Percentiles rank a stretch among this genome's conserved stretches.
Evolutionary conservation across 73 alveolate genomes (phyloP).

Genomic region (Tetrahymena thermophila): DNA sequence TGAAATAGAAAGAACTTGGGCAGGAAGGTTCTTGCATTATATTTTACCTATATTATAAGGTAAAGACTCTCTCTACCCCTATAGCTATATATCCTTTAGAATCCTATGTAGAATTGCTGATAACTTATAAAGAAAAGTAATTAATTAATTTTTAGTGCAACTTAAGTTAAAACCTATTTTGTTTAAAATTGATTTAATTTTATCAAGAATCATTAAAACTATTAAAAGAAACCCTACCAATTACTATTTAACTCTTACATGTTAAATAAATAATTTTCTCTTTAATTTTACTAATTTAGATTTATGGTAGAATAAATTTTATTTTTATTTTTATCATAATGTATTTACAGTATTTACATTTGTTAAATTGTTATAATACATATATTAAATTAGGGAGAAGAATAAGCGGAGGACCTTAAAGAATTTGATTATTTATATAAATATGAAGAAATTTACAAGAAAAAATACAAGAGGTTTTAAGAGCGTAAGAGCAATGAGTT

Average conservation of each 20-base stretch:
- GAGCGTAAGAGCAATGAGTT: slow-evolving; percentile 24
- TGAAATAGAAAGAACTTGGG: slow-evolving; percentile 66
- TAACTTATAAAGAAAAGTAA: slow-evolving; percentile 48
- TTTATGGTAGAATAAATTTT: too few species aligned
- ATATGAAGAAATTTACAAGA: slow-evolving; percentile 9
- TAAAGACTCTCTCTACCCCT: slow-evolving; percentile 58
- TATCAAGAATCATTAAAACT: too few species aligned
- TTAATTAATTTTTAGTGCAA: too few species aligned
- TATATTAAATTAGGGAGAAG: slow-evolving; percentile 34
- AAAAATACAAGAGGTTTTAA: slow-evolving; percentile 26
- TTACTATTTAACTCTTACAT: too few species aligned
- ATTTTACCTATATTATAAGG: slow-evolving; percentile 40
- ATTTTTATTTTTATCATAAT: too few species aligned
- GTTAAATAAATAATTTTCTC: too few species aligned
- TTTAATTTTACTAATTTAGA: too few species aligned
- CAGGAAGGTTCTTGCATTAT: slow-evolving; percentile 55
- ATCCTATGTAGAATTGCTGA: slow-evolving; percentile 68
- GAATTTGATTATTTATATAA: slow-evolving; percentile 17
- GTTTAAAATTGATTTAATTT: too few species aligned
- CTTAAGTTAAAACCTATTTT: too few species aligned
- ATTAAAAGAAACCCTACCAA: too few species aligned
- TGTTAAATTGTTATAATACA: too few species aligned
- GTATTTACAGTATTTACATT: too few species aligned
- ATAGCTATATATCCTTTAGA: slow-evolving; percentile 61
- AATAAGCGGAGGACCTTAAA: slow-evolving; percentile 25